A percentile compares a stretch with the other conserved stretches of the same genome.
phyloP scores from a whole-genome alignment of 352 stramenopile genomes.

The Phytophthora tentaculata region DNA sequence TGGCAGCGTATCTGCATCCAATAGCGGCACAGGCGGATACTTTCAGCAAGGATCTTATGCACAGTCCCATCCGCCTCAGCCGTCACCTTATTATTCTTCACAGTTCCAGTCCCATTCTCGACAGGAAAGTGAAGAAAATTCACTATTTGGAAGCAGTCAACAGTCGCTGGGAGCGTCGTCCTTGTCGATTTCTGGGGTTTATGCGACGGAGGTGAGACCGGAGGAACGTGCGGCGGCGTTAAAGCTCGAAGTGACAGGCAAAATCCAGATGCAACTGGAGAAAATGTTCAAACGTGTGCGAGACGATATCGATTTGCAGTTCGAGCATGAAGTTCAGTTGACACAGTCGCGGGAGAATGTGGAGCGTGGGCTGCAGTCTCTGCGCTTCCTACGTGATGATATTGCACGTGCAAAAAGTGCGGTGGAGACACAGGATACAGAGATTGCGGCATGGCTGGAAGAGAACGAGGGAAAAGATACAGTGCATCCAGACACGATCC shows the following conservation, averaged over 20 bases:
- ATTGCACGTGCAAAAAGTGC: conserved; percentile 54
- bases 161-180: conserved; percentile 23
- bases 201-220: conserved; percentile 12
- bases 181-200: conserved; percentile 27
- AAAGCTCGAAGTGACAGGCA: conserved; percentile 78
- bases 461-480: conserved; percentile 82
- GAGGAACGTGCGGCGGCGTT: conserved; percentile 61
- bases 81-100: conserved; percentile 41
- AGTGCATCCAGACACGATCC: conserved; percentile 79
- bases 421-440: conserved; percentile 65
- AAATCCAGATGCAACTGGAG: conserved; percentile 83
- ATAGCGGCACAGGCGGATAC: conserved; percentile 45
- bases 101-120: conserved; percentile 38
- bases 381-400: conserved; percentile 76
- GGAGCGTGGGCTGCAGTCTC: conserved; percentile 74
- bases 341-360: conserved; percentile 82
- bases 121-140: conserved; percentile 35
- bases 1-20: conserved; percentile 22
- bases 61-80: conserved; percentile 38
- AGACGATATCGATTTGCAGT: conserved; percentile 87
- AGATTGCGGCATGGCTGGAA: conserved; percentile 71
- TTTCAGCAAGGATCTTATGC: conserved; percentile 51
- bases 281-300: conserved; percentile 82
- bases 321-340: conserved; percentile 85
- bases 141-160: conserved; percentile 54